phyloP scores from a whole-genome alignment of 2,329 filamentous ascomycete species.

The Karstenula rhodostoma region DNA sequence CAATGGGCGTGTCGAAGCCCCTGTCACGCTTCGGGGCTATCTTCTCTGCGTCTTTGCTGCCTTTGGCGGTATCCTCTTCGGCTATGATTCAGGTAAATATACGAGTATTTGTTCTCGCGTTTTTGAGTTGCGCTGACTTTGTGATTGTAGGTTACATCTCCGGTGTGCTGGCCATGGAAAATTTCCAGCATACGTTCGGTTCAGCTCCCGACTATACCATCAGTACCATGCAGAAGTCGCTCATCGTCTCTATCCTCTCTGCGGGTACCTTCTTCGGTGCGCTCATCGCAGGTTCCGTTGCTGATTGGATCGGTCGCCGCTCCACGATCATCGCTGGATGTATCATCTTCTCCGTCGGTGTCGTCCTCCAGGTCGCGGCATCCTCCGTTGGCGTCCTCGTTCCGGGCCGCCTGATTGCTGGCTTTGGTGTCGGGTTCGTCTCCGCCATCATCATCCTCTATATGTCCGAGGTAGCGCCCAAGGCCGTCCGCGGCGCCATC shows the following conservation, averaged over 20 bases:
- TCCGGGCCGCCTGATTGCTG: constrained; percentile 49
- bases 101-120: background rate
- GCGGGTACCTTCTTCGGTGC: constrained; percentile 82
- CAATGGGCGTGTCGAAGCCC: constrained; percentile 62
- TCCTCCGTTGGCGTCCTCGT: constrained; percentile 46
- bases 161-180: constrained; percentile 62
- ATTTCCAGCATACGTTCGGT: constrained; percentile 46
- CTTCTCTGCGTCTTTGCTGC: constrained; percentile 57
- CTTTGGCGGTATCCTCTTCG: constrained; percentile 74
- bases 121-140: background rate
- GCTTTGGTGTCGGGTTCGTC: constrained; percentile 51
- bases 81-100: constrained; percentile 72
- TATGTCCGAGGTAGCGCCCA: constrained; percentile 80
- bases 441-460: constrained; percentile 64
- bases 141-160: constrained; percentile 65
- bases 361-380: constrained; percentile 48
- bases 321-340: constrained; percentile 60
- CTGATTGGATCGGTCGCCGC: constrained; percentile 75
- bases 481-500: constrained; percentile 78
- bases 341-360: constrained; percentile 48
- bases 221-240: constrained; percentile 65
- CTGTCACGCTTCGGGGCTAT: constrained; percentile 57
- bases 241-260: constrained; percentile 83
- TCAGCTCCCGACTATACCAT: constrained; percentile 63
- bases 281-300: constrained; percentile 71